Conservation (phyloP, 306 rosid genomes). For the Echinosophora koreensis region DNA sequence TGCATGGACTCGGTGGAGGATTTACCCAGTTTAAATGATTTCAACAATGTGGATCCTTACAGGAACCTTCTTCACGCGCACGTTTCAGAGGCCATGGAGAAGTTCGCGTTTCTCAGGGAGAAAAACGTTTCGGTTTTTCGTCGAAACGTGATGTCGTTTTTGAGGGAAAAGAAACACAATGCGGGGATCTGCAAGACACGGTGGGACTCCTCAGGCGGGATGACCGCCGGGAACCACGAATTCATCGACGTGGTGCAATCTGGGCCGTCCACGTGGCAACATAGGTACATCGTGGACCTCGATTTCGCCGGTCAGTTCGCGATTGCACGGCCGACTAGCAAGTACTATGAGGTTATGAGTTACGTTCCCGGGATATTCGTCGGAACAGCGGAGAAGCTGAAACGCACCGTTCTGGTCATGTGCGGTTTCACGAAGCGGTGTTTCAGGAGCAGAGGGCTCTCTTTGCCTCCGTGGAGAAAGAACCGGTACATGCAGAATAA, state of each 20-base stretch:
- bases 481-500: conserved; percentile 80
- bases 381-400: conserved; percentile 67
- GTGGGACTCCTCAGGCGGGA: conserved; percentile 64
- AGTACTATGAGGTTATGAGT: conserved; percentile 35
- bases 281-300: conserved; percentile 67
- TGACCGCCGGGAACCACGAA: conserved; percentile 68
- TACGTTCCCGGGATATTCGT: conserved; percentile 66
- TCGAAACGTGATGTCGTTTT: conserved; percentile 67
- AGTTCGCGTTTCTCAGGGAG: conserved; percentile 42
- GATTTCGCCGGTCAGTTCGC: conserved; percentile 46
- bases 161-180: conserved; percentile 68
- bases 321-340: conserved; percentile 45
- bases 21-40: not conserved
- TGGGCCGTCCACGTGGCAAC: conserved; percentile 32
- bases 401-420: conserved; percentile 59
- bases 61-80: conserved; percentile 51
- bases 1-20: conserved; percentile 46
- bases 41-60: conserved; percentile 50
- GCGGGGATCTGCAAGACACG: conserved; percentile 84
- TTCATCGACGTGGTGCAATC: conserved; percentile 72
- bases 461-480: conserved; percentile 89
- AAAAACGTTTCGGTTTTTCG: conserved; percentile 35
- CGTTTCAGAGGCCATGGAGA: conserved; percentile 58
- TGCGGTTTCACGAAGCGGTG: conserved; percentile 67
- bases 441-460: conserved; percentile 56